Evolutionary conservation across 1,284 basidiomycete species (phyloP), one percentile per base, ranked within the genome.

Genomic region (Ganoderma lucidum): DNA sequence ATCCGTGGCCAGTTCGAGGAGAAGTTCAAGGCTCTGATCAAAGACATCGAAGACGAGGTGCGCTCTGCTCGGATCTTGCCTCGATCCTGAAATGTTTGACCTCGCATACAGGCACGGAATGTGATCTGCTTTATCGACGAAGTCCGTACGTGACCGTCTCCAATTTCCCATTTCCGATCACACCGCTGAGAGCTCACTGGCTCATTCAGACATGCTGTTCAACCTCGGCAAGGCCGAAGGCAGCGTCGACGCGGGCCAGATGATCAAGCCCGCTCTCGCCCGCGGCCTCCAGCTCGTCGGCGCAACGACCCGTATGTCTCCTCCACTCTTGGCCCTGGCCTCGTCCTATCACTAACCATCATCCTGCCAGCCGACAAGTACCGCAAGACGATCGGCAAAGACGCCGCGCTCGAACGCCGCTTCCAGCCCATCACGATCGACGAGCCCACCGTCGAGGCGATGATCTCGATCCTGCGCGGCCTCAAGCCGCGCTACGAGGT

Each of bases 61-160:
- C 19, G 19, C 15, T n/a, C 53, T 30, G 15, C 53, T n/a, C 30
- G n/a, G 14, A 3, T 3, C 53, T 32, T 8, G 1, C 9, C 28
- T 15, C 17, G 23, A 35, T 64, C 17, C 12, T 55, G 64, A 8
- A 3, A 9, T 35, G 51, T 55, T 30, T 32, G 53, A 55, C 30
- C 28, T 30, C 14, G 32, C 15, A 17, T 56, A 17, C 8, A 56
- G 53, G 85, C 86, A 6, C 87, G 90, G 23, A 87, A 89, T 69
- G 88, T 92, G 3, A 96, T 96, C 58, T 92, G 93, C 77, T 97
- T 97, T 80, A 96, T 97, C 68, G 96, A 97, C 77, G 96, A 97
- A 88, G 89, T 97, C 62, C 96, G 91, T 93, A 73, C 81, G 90
- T 89, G 14, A 48, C 6, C 45, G 3, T 41, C 4, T 2, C n/a